A percentile compares a stretch with the other conserved stretches of the same genome.
Evolutionary conservation across 495 filamentous ascomycete genomes (phyloP).

Genomic region (Penicillium coffeae): DNA sequence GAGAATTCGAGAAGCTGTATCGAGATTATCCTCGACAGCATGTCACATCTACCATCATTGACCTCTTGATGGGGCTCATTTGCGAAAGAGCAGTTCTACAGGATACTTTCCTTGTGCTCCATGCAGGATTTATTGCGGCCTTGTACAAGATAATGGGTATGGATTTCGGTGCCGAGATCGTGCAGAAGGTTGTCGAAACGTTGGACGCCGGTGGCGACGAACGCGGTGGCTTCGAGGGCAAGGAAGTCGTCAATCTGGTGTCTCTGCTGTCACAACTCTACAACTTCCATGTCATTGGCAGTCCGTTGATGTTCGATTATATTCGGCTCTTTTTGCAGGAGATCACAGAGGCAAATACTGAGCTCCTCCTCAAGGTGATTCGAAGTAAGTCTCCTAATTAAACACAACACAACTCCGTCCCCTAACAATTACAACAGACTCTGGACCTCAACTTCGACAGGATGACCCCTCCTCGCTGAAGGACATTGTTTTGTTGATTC

Average conservation of each 20-base stretch:
- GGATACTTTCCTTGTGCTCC: slow-evolving; percentile 86
- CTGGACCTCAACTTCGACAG: slow-evolving; percentile 76
- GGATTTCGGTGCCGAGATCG: slow-evolving; percentile 80
- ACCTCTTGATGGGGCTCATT: slow-evolving; percentile 69
- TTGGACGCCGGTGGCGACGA: slow-evolving; percentile 49
- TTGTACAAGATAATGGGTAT: slow-evolving; percentile 81
- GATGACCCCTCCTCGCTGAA: slow-evolving; percentile 90
- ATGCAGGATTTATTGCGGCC: slow-evolving; percentile 85
- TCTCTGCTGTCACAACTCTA: slow-evolving; percentile 84
- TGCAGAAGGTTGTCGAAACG: slow-evolving; percentile 71
- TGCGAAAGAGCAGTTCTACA: slow-evolving; percentile 70
- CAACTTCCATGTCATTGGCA: slow-evolving; percentile 82
- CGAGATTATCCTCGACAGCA: slow-evolving; percentile 73
- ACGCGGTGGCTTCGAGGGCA: slow-evolving; percentile 48
- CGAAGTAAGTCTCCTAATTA: slow-evolving; percentile 47
- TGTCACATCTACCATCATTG: slow-evolving; percentile 73
- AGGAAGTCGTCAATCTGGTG: slow-evolving; percentile 74
- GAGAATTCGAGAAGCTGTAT: slow-evolving; percentile 79
- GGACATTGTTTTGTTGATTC: slow-evolving; percentile 80
- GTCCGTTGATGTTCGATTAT: slow-evolving; percentile 83
- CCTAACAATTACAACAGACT: slow-evolving; percentile 36
- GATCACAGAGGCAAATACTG: slow-evolving; percentile 85
- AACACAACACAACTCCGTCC: no score
- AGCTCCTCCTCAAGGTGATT: slow-evolving; percentile 81
- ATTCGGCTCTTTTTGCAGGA: slow-evolving; percentile 70